Conservation (phyloP, 225 moss, liverwort and hornwort genomes). For the Lunularia cruciata region DNA sequence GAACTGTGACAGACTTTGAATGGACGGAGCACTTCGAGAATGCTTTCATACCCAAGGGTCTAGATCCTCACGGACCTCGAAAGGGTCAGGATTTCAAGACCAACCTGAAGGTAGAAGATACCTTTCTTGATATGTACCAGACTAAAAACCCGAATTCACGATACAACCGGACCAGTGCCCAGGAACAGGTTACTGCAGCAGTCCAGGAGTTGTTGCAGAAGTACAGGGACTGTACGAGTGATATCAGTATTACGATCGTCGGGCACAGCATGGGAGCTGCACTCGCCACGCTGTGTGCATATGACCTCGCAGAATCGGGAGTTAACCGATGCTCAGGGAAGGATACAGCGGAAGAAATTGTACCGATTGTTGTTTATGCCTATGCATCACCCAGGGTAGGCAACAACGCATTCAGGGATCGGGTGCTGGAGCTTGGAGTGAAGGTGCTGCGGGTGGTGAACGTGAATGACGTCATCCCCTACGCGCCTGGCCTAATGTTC, state of each 20-base stretch:
- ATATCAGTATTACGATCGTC: constrained; percentile 61
- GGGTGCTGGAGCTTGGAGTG: constrained; percentile 46
- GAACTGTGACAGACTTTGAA: too few species aligned
- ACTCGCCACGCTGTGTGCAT: constrained; percentile 60
- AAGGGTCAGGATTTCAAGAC: too few species aligned
- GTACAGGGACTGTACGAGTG: constrained; percentile 55
- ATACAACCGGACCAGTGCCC: constrained; percentile 2
- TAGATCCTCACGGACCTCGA: too few species aligned
- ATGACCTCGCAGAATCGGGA: constrained; percentile 54
- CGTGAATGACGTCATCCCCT: constrained; percentile 52
- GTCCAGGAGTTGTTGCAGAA: constrained; percentile 46
- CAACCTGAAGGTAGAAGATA: constrained; percentile 30
- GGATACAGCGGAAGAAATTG: neutral
- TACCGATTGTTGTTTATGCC: constrained; percentile 59
- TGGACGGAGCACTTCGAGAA: constrained; percentile 58
- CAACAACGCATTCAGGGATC: constrained; percentile 50
- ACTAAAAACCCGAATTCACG: too few species aligned
- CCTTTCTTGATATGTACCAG: constrained; percentile 12
- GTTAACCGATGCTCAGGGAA: constrained; percentile 25
- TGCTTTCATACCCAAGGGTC: constrained; percentile 53
- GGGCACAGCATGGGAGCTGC: constrained; percentile 75
- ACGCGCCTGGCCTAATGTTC: too few species aligned
- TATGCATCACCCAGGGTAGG: constrained; percentile 68
- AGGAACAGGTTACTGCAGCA: too few species aligned
- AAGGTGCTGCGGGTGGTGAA: constrained; percentile 67